phyloP scores from a whole-genome alignment of 179 eudicot genomes.

The Actinidia chinensis region DNA sequence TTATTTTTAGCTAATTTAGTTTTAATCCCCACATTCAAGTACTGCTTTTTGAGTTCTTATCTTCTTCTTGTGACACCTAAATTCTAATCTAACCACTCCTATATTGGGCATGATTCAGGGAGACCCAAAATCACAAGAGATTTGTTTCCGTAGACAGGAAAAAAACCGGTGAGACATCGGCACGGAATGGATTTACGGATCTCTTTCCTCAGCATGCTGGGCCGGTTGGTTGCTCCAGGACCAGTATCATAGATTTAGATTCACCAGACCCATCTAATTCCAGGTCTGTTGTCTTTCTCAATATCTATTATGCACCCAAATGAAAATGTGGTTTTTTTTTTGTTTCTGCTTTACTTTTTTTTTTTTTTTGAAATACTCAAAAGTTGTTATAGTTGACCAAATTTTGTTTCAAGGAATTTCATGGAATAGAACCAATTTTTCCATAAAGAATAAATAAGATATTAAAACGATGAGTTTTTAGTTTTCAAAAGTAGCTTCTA shows the following conservation, averaged over 20 bases:
- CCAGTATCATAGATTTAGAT: conserved; percentile 10
- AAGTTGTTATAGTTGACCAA: too few relatives aligned
- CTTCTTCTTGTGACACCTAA: background rate
- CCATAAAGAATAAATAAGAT: background rate
- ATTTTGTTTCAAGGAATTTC: too few relatives aligned
- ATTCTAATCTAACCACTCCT: background rate
- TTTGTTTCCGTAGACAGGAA: background rate
- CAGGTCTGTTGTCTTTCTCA: conserved; percentile 17
- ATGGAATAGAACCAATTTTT: too few relatives aligned
- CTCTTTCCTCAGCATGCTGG: conserved; percentile 23
- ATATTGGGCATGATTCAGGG: conserved; percentile 11
- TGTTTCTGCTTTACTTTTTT: too few relatives aligned
- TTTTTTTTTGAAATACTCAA: too few relatives aligned
- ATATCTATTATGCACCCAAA: background rate
- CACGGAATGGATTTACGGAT: conserved; percentile 22
- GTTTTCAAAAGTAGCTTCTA: too few relatives aligned
- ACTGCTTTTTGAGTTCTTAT: background rate
- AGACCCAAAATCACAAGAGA: conserved; percentile 12
- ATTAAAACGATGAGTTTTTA: background rate
- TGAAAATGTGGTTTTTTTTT: background rate
- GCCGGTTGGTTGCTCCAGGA: background rate
- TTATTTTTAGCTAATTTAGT: background rate
- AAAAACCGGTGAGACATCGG: conserved; percentile 2
- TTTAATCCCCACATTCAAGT: background rate
- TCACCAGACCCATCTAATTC: background rate